Base-by-base conservation (phyloP, 2,329 filamentous ascomycete species). In the Colletotrichum shisoi region DNA sequence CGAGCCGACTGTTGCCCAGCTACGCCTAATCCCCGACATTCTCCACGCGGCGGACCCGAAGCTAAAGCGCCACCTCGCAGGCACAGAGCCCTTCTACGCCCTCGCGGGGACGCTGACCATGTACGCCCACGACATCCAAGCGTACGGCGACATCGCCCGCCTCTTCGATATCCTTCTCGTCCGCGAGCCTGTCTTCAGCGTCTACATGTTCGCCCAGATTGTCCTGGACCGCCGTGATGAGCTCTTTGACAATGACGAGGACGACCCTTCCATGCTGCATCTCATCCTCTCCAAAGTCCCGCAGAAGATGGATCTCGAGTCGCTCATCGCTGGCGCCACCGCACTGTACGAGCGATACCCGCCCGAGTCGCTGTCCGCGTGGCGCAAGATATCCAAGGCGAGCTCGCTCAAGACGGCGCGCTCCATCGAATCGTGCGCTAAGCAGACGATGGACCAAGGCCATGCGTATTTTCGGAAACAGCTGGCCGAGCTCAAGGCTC, bases 91-190 rank as follows among this genome's bases (percentile, higher is more conserved):
- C 1, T 97, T 94, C 77, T 99, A 97, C 77, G 95, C 95, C 4
- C 84, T 99, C 5, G 89, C 92, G n/a, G 93, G 93, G 54, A 97
- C 93, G 0, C 84, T 99, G 49, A 99, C 96, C 40, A 89, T 99
- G 82, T 99, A 97, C 77, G 93, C 95, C 19, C 95, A 99, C 79
- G 94, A 98, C 76, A 93, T 99, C 69, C 90, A 95, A 77, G 89
- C 90, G 48, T 97, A 97, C 76, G 87, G 87, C 70, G 91, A 94
- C 71, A 98, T 99, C 74, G 87, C 93, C 40, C 88, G 95, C 27
- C 82, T 99, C 1, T 99, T 97, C 76, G 95, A 99, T 79, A 94
- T 94, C 62, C 85, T 99, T 54, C 84, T 99, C 5, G 92, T 94
- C 3, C 87, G 87, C 56, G 92, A 96, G 76, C 92, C 94, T n/a